Base-by-base conservation (phyloP, 495 filamentous ascomycete genomes). In the Aspergillus ostianus region DNA sequence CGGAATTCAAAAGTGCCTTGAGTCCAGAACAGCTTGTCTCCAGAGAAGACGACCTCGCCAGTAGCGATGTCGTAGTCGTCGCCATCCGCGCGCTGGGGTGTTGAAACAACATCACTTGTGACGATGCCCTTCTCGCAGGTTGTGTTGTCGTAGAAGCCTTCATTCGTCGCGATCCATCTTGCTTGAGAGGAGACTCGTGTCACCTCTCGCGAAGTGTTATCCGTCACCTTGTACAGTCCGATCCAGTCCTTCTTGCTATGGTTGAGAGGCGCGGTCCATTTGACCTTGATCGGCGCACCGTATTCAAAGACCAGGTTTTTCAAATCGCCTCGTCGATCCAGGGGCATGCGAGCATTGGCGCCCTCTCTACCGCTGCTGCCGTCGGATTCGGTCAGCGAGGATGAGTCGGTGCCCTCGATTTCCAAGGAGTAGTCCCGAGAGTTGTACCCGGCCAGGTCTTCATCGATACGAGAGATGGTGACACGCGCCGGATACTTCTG, bases 1-100 rank as follows among this genome's bases (percentile, higher is more conserved):
- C 94, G 87, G 76, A 98, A 93, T 67, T 98, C 94, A 69, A 95
- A 98, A 45, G 92, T 89, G 51, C 94, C 94, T 46, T 93, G 89
- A 1, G 87, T 94, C 94, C 94, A 98, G 85, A 91, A 98, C 15
- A 94, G 81, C 77, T 98, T 98, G 80, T 97, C 92, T 45, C 93
- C 93, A 17, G 85, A 81, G 64, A 98, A 97, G 44, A 90, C 71
- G 74, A 98, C 85, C 70, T 98, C 93, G 58, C 94, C 94, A 6
- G 74, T 74, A 2, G 72, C 74, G 51, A 73, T 56, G 7, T 77
- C 70, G 29, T 63, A 68, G 17, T 65, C 68, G 47, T 78, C 71
- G 4, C 77, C 81, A 53, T 86, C 82, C 9, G 79, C 70, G 20
- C 76, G 70, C 19, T 74, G 63, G 6, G 69, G 66, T 2, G 72